Evolutionary conservation across 2,329 filamentous ascomycete genomes (phyloP), one percentile per base, ranked within the genome.

Genomic region (Leptographium flavum): DNA sequence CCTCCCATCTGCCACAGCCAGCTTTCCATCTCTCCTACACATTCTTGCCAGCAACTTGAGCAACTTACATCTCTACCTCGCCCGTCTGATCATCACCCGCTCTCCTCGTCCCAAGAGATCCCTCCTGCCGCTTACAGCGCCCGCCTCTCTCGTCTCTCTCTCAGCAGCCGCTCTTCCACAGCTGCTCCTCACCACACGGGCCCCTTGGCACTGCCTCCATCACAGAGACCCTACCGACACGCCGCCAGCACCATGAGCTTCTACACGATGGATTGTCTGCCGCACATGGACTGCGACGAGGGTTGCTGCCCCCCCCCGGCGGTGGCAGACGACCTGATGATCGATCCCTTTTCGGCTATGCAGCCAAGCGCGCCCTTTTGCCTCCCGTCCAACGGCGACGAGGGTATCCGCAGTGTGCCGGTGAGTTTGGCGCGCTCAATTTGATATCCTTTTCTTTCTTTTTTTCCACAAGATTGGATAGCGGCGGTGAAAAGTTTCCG

Each of bases 341-440:
- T 11, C n/a, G 42, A 35, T 21, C 23, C 17, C 14, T 17, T 42
- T 17, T 22, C 28, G 5, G 33, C 42, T 7, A 19, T 43, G n/a
- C 40, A 25, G 40, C 45, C 48, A 15, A 22, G 36, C 19, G 45
- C 48, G 14, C 43, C 15, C 15, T 42, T 50, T 21, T 2, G 19
- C 21, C 19, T 47, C 17, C 43, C 48, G 7, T 39, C 36, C 7
- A 33, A 33, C 11, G 22, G 42, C 28, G 23, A 32, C 11, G 49
- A 48, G 8, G 50, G 49, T 30, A 48, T 52, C 33, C 44, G 40
- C 35, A 43, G 17, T 9, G 39, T 51, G 21, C 50, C 50, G 28
- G 50, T 52, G 36, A 37, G 44, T 40, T 39, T 14, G 21, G 9
- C 35, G 4, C 3, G 9, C 7, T 3, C 10, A 3, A 3, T 25